These are phyloP conservation scores for Trichoderma virens DNA, from an alignment of 495 filamentous ascomycete genomes.

Conservation along the genomic window DNA sequence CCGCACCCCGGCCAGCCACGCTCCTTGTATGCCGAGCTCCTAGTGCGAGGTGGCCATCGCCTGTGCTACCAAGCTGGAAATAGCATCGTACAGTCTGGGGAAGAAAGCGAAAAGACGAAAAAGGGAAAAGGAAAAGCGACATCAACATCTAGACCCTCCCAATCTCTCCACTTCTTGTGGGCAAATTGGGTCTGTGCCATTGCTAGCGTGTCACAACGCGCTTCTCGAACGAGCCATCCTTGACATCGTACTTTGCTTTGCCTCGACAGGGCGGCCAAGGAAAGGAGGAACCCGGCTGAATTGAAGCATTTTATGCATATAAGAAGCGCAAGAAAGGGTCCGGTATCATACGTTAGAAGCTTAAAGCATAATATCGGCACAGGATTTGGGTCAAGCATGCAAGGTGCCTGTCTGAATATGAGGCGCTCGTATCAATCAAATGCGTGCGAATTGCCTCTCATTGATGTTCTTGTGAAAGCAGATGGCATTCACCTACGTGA, in stretches of 20 bases:
- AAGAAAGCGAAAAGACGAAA: not conserved
- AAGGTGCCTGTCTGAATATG: too few relatives aligned
- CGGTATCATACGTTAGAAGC: not conserved
- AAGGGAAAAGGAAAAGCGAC: not conserved
- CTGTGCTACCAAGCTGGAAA: not conserved
- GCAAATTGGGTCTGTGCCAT: conserved; percentile 1
- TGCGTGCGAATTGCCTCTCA: too few relatives aligned
- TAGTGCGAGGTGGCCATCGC: not conserved
- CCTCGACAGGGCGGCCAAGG: not conserved
- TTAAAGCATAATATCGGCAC: not conserved
- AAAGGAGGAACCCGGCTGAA: not conserved
- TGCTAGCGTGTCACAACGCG: not conserved
- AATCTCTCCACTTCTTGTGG: not conserved
- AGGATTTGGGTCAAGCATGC: too few relatives aligned
- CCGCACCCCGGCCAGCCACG: not conserved
- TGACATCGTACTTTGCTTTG: not conserved
- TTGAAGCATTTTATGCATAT: not conserved
- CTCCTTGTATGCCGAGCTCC: not conserved
- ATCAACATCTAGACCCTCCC: not conserved
- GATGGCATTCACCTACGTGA: too few relatives aligned
- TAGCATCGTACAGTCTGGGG: not conserved
- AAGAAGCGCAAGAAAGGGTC: too few relatives aligned
- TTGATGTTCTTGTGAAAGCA: too few relatives aligned
- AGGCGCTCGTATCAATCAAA: too few relatives aligned
- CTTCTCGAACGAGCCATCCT: not conserved